phyloP scores from a whole-genome alignment of 73 alveolate genomes.

The Paramecium caudatum region DNA sequence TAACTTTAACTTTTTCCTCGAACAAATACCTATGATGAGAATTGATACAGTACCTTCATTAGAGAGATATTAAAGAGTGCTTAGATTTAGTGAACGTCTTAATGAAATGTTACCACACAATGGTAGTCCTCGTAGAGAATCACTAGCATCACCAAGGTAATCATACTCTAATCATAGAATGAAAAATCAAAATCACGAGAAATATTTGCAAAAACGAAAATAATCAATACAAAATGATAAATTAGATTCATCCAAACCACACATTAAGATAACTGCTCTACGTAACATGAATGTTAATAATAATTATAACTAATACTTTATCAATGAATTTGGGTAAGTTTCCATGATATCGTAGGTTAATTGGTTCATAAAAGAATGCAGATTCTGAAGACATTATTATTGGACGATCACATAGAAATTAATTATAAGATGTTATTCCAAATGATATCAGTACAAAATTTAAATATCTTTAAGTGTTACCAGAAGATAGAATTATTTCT shows the following conservation, averaged over 20 bases:
- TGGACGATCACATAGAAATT: neutral
- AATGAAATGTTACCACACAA: too few relatives aligned
- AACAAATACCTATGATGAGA: too few relatives aligned
- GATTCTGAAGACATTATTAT: conserved; percentile 27
- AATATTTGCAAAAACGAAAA: neutral
- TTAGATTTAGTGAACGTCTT: too few relatives aligned
- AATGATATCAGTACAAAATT: conserved; percentile 16
- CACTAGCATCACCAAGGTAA: conserved; percentile 39
- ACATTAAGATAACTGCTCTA: neutral
- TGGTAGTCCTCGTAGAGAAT: too few relatives aligned
- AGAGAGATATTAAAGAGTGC: too few relatives aligned
- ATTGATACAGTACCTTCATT: too few relatives aligned
- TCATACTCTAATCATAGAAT: neutral
- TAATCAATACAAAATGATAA: neutral
- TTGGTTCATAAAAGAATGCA: conserved; percentile 24
- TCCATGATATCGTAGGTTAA: neutral
- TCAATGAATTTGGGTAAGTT: conserved; percentile 8
- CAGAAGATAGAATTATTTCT: conserved; percentile 8
- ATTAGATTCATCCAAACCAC: neutral
- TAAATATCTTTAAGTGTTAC: neutral
- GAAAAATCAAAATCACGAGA: neutral
- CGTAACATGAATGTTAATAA: neutral
- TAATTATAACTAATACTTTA: neutral
- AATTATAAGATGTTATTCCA: neutral
- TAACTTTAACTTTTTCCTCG: too few relatives aligned